A percentile compares a stretch with the other conserved stretches of the same genome.
These are phyloP conservation scores for Arabidopsis suecica DNA, from an alignment of 345 rosid genomes.

Conservation along the genomic window DNA sequence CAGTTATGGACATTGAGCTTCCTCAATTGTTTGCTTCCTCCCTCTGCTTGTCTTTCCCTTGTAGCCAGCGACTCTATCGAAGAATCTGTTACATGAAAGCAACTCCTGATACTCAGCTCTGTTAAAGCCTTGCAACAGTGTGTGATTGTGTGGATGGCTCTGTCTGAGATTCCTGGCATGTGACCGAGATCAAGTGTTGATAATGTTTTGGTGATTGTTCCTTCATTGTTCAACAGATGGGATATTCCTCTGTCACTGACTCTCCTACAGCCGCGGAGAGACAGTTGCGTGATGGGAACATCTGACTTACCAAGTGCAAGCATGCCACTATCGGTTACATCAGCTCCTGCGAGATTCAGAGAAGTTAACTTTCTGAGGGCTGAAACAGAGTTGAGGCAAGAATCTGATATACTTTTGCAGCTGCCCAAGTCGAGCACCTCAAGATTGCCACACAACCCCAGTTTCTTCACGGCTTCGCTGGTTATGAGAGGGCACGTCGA, in stretches of 20 bases:
- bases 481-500: conserved; percentile 64
- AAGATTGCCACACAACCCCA: conserved; percentile 53
- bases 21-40: conserved; percentile 48
- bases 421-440: conserved; percentile 68
- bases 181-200: conserved; percentile 64
- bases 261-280: conserved; percentile 71
- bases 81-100: conserved; percentile 60
- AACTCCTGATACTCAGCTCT: conserved; percentile 60
- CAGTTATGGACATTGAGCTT: conserved; percentile 68
- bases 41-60: conserved; percentile 44
- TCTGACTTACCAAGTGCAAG: conserved; percentile 51
- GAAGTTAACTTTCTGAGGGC: conserved; percentile 53
- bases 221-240: conserved; percentile 52
- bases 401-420: conserved; percentile 70
- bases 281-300: conserved; percentile 55
- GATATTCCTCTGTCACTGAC: conserved; percentile 69
- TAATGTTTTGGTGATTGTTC: conserved; percentile 54
- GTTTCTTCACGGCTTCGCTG: conserved; percentile 71
- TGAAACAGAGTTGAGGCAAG: conserved; percentile 55
- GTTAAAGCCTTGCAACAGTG: conserved; percentile 51
- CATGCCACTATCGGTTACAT: conserved; percentile 68
- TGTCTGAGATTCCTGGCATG: conserved; percentile 69
- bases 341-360: conserved; percentile 67
- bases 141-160: conserved; percentile 49
- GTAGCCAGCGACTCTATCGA: conserved; percentile 56